These are phyloP conservation scores for Termitomyces sp. DNA, from an alignment of 768 basidiomycete species.

Conservation along the genomic window DNA sequence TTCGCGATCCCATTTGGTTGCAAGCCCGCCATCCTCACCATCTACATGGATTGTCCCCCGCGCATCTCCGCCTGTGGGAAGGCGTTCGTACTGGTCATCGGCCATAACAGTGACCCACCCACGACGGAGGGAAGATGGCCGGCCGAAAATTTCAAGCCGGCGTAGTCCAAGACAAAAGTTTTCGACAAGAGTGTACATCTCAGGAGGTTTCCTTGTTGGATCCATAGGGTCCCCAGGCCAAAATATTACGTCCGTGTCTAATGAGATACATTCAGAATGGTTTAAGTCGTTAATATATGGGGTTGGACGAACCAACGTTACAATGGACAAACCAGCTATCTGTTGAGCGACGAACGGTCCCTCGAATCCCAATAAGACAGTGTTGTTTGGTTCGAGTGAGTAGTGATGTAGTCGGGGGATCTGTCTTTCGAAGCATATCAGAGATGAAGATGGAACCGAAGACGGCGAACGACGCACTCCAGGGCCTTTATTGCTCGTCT, in stretches of 20 bases:
- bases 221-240: conserved; percentile 92
- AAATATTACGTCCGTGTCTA: conserved; percentile 94
- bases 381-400: conserved; percentile 92
- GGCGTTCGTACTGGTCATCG: conserved; percentile 55
- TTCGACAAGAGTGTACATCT: conserved; percentile 94
- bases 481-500: conserved; percentile 63
- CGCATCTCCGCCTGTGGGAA: conserved; percentile 30
- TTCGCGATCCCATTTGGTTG: conserved; percentile 56
- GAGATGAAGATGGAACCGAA: not conserved
- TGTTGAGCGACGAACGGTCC: conserved; percentile 91
- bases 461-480: conserved; percentile 46
- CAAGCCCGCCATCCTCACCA: conserved; percentile 37
- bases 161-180: conserved; percentile 95
- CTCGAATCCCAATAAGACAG: conserved; percentile 95
- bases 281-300: conserved; percentile 1
- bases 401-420: conserved; percentile 81
- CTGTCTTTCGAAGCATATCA: conserved; percentile 47
- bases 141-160: conserved; percentile 87
- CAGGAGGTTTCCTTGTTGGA: conserved; percentile 86
- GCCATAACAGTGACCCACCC: conserved; percentile 92
- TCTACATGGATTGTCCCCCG: conserved; percentile 33
- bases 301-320: conserved; percentile 73
- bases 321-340: conserved; percentile 98
- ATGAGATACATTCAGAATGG: conserved; percentile 5
- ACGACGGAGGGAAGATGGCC: conserved; percentile 63